These are phyloP conservation scores for Petunia hybrid DNA, from an alignment of 305 asterid species.

Conservation along the genomic window DNA sequence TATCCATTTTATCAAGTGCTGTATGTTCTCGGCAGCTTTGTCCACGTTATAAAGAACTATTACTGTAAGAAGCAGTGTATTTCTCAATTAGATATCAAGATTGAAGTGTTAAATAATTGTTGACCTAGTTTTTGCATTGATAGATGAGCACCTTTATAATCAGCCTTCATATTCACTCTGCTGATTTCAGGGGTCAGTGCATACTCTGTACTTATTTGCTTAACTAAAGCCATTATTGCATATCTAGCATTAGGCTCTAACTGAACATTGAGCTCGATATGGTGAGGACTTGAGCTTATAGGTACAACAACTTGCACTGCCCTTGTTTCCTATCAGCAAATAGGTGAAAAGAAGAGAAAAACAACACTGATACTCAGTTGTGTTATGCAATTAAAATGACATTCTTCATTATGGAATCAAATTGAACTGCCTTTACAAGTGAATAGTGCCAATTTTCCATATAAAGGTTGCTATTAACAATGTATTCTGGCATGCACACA, in stretches of 20 bases:
- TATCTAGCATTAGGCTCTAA: slow-evolving; percentile 68
- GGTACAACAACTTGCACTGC: slow-evolving; percentile 71
- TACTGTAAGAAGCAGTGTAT: slow-evolving; percentile 48
- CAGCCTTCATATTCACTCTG: slow-evolving; percentile 53
- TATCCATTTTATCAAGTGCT: slow-evolving; percentile 83
- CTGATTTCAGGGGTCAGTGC: slow-evolving; percentile 74
- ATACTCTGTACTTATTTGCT: slow-evolving; percentile 66
- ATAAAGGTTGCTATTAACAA: neutral
- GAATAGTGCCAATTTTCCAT: neutral
- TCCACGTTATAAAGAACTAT: slow-evolving; percentile 79
- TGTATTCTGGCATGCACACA: neutral
- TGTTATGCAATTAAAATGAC: neutral
- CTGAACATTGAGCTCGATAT: slow-evolving; percentile 75
- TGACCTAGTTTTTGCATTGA: neutral
- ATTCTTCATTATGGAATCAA: neutral
- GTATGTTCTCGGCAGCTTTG: slow-evolving; percentile 78
- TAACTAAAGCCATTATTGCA: slow-evolving; percentile 76
- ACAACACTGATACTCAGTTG: neutral
- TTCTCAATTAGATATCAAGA: slow-evolving; percentile 20
- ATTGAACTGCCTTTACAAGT: neutral
- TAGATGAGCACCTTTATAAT: slow-evolving; percentile 63
- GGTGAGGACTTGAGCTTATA: slow-evolving; percentile 81
- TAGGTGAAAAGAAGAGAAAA: neutral
- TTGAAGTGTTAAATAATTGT: neutral
- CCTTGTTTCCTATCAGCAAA: slow-evolving; percentile 62